These are phyloP conservation scores for Apiospora marii DNA, from an alignment of 2,329 filamentous ascomycete species.

Conservation along the genomic window DNA sequence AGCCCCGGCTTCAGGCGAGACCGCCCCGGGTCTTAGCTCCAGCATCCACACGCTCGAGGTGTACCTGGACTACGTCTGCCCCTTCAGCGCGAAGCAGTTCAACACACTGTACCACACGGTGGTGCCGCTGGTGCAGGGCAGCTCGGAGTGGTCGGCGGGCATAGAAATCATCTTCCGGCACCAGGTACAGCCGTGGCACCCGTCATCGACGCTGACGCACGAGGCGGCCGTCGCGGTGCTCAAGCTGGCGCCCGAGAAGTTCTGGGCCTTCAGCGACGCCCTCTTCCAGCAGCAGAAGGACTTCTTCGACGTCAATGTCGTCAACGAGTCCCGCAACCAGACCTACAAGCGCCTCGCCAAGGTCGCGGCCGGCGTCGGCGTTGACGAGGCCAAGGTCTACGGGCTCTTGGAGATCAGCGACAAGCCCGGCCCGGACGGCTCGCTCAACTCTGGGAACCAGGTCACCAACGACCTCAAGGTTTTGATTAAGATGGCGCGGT, in stretches of 20 bases:
- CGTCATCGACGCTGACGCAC: slow-evolving; percentile 80
- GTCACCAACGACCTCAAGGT: slow-evolving; percentile 88
- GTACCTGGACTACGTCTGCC: slow-evolving; percentile 91
- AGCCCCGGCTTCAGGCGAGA: slow-evolving; percentile 40
- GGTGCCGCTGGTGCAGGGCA: slow-evolving; percentile 67
- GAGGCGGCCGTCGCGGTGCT: slow-evolving; percentile 87
- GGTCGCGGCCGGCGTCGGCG: slow-evolving; percentile 73
- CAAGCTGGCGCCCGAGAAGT: slow-evolving; percentile 71
- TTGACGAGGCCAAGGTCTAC: slow-evolving; percentile 76
- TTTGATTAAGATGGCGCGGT: slow-evolving; percentile 79
- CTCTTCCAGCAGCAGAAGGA: slow-evolving; percentile 72
- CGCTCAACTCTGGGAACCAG: slow-evolving; percentile 79
- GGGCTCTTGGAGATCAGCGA: slow-evolving; percentile 73
- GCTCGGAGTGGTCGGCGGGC: slow-evolving; percentile 61
- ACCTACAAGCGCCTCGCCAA: slow-evolving; percentile 83
- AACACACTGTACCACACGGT: slow-evolving; percentile 75
- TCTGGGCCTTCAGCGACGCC: slow-evolving; percentile 77
- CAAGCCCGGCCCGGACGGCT: slow-evolving; percentile 70
- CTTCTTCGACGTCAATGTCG: slow-evolving; percentile 86
- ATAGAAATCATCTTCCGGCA: slow-evolving; percentile 86
- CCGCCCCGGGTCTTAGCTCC: slow-evolving; percentile 48
- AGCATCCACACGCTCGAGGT: slow-evolving; percentile 68
- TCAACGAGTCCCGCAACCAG: slow-evolving; percentile 82
- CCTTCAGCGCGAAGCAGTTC: slow-evolving; percentile 75
- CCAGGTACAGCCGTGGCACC: slow-evolving; percentile 95